Base-by-base conservation (phyloP, 2,329 filamentous ascomycete species). In the Epichloe scottii region DNA sequence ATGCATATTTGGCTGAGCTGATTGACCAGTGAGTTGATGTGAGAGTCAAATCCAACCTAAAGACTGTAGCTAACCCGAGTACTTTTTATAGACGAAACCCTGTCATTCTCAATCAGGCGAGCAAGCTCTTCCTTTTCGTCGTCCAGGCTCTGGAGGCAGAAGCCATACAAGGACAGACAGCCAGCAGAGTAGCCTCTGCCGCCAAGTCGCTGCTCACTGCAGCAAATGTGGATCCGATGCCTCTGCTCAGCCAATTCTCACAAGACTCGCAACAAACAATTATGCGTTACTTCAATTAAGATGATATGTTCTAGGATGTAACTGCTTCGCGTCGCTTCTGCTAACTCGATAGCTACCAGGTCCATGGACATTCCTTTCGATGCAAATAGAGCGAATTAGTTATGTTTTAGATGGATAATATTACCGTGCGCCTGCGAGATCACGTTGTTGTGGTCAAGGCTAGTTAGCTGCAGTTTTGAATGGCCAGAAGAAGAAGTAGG, bases 111-210 rank as follows among this genome's bases (percentile, higher is more conserved):
- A 74, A 76, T 55, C 86, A 93, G 64, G 83, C 88, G 6, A 80
- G 80, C 57, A 89, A 89, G 66, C 78, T 90, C 53, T 97, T 98
- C 64, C 80, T 85, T 26, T 85, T 82, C 61, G 87, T 97, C 51
- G 88, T 84, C 26, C 85, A 94, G 66, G 91, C 90, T 19, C 81
- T 98, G 14, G 91, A 96, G 63, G 85, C 88, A 5, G 89, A 95
- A 63, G 91, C 90, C 17, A 74, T 98, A 40, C 87, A 90, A 63
- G 90, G 90, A 19, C 82, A 89, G 63, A 89, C 86, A 19, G 88
- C 87, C 26, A 79, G 75, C 54, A 82, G 85, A 54, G 85, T 95
- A 52, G 87, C 89, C 34, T 74, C 74, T 43, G 83, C 88, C 2
- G 87, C 87, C 37, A 95, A 95, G 71, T 72, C 79, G 49, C 76